Evolutionary conservation across 176 grass and related monocot species (phyloP).

Genomic region (barley (Hordeum vulgare)): MorexV3_pseudomolecules_assembly NC_058519.1:626628573-626629072

Average conservation of each 20-base stretch:
- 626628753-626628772: conserved; percentile 86
- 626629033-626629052: conserved; percentile 64
- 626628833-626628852: conserved; percentile 76
- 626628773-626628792: conserved; percentile 57
- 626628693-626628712: conserved; percentile 57
- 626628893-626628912: conserved; percentile 70
- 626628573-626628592: conserved; percentile 55
- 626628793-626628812: conserved; percentile 39
- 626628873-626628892: conserved; percentile 86
- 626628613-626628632: conserved; percentile 33
- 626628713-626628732: conserved; percentile 19
- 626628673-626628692: conserved; percentile 54
- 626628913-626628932: conserved; percentile 81
- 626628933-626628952: too few relatives aligned
- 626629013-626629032: conserved; percentile 85
- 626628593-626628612: not conserved
- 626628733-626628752: conserved; percentile 57
- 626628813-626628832: conserved; percentile 88
- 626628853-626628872: conserved; percentile 56
- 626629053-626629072: conserved; percentile 57
- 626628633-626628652: conserved; percentile 63
- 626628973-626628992: conserved; percentile 58
- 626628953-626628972: conserved; percentile 74
- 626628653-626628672: conserved; percentile 37
- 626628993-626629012: conserved; percentile 83